Base-by-base conservation (phyloP, 441 rosid species). In the Erodium trifolium region DNA sequence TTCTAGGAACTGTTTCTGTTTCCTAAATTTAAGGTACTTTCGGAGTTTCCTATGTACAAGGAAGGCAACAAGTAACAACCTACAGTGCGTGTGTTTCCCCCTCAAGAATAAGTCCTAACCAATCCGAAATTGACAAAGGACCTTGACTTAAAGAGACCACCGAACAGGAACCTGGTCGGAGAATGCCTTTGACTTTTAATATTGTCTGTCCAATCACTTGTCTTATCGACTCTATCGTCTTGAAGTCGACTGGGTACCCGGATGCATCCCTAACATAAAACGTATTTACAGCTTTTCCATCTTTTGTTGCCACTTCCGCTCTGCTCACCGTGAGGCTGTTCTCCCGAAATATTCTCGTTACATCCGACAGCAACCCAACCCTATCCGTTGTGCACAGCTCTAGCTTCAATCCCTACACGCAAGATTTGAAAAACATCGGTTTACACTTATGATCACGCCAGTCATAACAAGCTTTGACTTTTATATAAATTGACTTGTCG, bases 361-460 rank as follows among this genome's bases (percentile, higher is more conserved):
- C 90, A 81, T 87, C 95, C 0, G 97, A 92, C 39, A 90, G 78
- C 78, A 90, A 79, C 2, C 98, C 98, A 49, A 90, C 89, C 77
- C 90, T 86, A 57, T 92, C 96, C 75, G 88, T 87, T 17, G 96
- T 75, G 73, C 77, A 75, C 65, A 75, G 63, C 53, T 75, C 77
- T 12, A 75, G 70, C 73, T 70, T 75, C 67, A 75, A 57, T 12
- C 59, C 43, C 57, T 64, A 66, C 64, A 68, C 5, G 4, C 37
- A 34, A 3, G 37, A 23, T 23, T 23, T 23, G 27, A 23, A 23
- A 23, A 2, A 23, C 27, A 23, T 23, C 2, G 2, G 27, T 23
- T 23, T 23, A 23, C 2, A 2, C 27, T 23, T 23, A 23, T 23
- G 27, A 23, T 23, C 27, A 23, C 27, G 27, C 0, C 1, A 23